Evolutionary conservation across 1,284 basidiomycete species (phyloP), one percentile per base, ranked within the genome.

Genomic region (Cutaneotrichosporon dermatis): DNA sequence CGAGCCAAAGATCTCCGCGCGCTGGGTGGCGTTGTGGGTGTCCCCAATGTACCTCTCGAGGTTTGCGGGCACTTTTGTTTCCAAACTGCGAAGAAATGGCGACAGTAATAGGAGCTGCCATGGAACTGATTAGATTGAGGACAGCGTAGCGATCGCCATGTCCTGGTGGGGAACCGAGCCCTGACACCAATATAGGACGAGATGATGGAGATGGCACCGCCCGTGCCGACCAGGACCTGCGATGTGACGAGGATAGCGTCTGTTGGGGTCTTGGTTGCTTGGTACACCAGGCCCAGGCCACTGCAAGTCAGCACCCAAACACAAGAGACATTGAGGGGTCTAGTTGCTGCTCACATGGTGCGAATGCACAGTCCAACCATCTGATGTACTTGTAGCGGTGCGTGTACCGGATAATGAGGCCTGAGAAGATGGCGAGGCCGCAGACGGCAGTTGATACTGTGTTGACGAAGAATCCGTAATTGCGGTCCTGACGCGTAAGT

Each of bases 321-420:
- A 13, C 40, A 12, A 11, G 5, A 6, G 40, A 5, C 9, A 9
- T 41, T 12, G n/a, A 39, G 25, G 25, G 25, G 25, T 25, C 25
- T 25, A 25, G 25, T 25, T 25, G 25, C 25, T 25, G 25, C 15
- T 8, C 12, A 59, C 34, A 71, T 53, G 49, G 61, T 55, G 25
- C 71, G 65, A 49, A 70, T 55, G 49, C 55, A 59, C 1, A 72
- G 61, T 43, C 70, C 70, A 34, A 43, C 57, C 44, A 74, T 54
- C 58, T 74, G 73, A 44, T 35, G 16, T 34, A 57, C 68, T 79
- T 79, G 75, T 75, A 80, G 4, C 76, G 67, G 45, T 76, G 72
- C 34, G 76, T 78, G 59, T 59, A 68, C 4, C 74, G 67, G 62
- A 70, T 65, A 36, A 75, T 59, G 9, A 74, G 52, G 9, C 77